phyloP scores from a whole-genome alignment of 2,329 filamentous ascomycete genomes.

The Ampelomyces quisqualis region DNA sequence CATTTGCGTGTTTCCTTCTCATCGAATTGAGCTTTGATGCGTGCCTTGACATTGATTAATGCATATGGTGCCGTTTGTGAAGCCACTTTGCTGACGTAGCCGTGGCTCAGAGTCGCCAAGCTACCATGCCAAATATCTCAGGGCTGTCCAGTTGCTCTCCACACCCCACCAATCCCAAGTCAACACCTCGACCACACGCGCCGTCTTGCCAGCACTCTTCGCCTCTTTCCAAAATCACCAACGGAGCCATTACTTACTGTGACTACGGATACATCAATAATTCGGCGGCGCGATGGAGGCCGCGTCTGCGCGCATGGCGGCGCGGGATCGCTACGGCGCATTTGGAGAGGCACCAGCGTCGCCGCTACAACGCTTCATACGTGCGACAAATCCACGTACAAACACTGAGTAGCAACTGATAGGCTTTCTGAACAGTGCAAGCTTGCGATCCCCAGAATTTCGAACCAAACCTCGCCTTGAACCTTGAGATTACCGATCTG shows the following conservation, averaged over 20 bases:
- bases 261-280: neutral
- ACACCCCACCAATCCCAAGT: constrained; percentile 17
- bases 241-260: neutral
- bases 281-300: constrained; percentile 68
- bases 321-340: constrained; percentile 88
- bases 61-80: no score
- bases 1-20: no score
- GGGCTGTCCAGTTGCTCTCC: constrained; percentile 10
- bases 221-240: constrained; percentile 1
- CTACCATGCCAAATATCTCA: constrained; percentile 4
- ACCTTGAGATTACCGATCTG: constrained; percentile 93
- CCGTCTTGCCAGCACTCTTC: constrained; percentile 5
- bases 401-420: no score
- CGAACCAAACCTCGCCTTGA: constrained; percentile 94
- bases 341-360: constrained; percentile 76
- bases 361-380: constrained; percentile 91
- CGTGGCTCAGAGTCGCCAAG: constrained; percentile 17
- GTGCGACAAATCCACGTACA: constrained; percentile 42
- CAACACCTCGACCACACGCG: constrained; percentile 12
- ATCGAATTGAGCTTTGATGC: no score
- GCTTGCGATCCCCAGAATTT: constrained; percentile 97
- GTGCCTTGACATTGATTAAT: no score
- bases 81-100: constrained; percentile 13
- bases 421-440: constrained; percentile 67
- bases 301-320: constrained; percentile 90